Evolutionary conservation across 345 rosid genomes (phyloP).

Genomic region (Trapa incisa): DNA sequence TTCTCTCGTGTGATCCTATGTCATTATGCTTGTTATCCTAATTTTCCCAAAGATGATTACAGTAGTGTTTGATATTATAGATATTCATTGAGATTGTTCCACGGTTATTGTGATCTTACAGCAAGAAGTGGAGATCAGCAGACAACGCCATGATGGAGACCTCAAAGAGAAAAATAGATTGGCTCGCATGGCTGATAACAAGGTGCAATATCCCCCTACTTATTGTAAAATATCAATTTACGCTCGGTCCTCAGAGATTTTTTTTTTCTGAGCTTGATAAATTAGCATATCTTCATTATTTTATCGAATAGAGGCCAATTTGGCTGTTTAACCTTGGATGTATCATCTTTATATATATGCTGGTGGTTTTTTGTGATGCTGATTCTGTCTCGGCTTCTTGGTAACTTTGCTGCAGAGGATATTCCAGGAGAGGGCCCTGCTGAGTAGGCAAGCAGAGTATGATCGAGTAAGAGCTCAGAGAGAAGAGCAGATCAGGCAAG

Average conservation of each 20-base stretch:
- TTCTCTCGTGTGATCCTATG: too few species aligned
- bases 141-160: slow-evolving; percentile 87
- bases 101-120: slow-evolving; percentile 17
- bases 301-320: neutral
- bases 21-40: neutral
- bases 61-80: neutral
- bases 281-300: neutral
- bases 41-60: neutral
- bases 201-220: slow-evolving; percentile 34
- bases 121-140: slow-evolving; percentile 82
- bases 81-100: neutral
- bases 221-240: too few species aligned
- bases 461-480: slow-evolving; percentile 49
- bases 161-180: slow-evolving; percentile 79
- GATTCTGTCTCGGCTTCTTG: too few species aligned
- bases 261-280: neutral
- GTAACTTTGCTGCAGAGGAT: slow-evolving; percentile 24
- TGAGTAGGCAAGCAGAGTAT: slow-evolving; percentile 55
- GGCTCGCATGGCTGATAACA: slow-evolving; percentile 54
- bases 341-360: too few species aligned
- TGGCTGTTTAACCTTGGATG: neutral
- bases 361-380: too few species aligned
- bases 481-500: slow-evolving; percentile 64
- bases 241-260: too few species aligned
- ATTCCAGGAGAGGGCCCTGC: slow-evolving; percentile 63